Conservation (phyloP, 2,329 filamentous ascomycete genomes). For the Fusarium gaditjirri region DNA sequence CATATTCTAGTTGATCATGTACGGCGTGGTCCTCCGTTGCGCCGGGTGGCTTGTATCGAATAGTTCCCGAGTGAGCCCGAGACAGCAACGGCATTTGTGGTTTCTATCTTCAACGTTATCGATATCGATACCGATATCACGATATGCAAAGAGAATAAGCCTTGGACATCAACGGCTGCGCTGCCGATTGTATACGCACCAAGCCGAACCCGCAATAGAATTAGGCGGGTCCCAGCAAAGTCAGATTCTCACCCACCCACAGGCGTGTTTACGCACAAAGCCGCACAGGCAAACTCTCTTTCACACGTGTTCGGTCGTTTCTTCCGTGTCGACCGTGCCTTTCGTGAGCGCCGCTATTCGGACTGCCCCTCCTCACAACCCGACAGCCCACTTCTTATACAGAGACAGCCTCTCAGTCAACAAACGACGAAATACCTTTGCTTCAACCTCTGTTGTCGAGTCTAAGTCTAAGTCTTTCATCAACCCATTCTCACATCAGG, state of each 20-base stretch:
- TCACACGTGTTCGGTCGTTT: slow-evolving; percentile 41
- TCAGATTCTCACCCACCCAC: slow-evolving; percentile 31
- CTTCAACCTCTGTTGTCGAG: slow-evolving; percentile 24
- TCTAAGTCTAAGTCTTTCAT: slow-evolving; percentile 22
- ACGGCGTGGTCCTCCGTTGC: slow-evolving; percentile 31
- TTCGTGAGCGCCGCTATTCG: slow-evolving; percentile 31
- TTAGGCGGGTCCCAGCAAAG: slow-evolving; percentile 38
- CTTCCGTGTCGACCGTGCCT: slow-evolving; percentile 37
- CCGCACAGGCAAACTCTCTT: slow-evolving; percentile 20
- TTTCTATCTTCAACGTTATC: slow-evolving; percentile 26
- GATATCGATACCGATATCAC: slow-evolving; percentile 11
- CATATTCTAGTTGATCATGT: slow-evolving; percentile 29
- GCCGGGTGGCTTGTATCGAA: slow-evolving; percentile 25
- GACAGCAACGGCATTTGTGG: slow-evolving; percentile 13
- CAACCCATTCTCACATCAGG: slow-evolving; percentile 18
- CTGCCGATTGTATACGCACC: slow-evolving; percentile 31
- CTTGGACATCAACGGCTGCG: slow-evolving; percentile 21
- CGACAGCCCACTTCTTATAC: slow-evolving; percentile 36
- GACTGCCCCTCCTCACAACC: slow-evolving; percentile 40
- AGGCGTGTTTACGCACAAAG: slow-evolving; percentile 23
- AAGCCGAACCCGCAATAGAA: slow-evolving; percentile 35
- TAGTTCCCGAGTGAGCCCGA: slow-evolving; percentile 29
- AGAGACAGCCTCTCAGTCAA: slow-evolving; percentile 28
- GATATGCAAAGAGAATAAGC: neutral
- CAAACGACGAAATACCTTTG: slow-evolving; percentile 25